phyloP scores from a whole-genome alignment of 345 rosid species.

The Bruguiera parviflora region DNA sequence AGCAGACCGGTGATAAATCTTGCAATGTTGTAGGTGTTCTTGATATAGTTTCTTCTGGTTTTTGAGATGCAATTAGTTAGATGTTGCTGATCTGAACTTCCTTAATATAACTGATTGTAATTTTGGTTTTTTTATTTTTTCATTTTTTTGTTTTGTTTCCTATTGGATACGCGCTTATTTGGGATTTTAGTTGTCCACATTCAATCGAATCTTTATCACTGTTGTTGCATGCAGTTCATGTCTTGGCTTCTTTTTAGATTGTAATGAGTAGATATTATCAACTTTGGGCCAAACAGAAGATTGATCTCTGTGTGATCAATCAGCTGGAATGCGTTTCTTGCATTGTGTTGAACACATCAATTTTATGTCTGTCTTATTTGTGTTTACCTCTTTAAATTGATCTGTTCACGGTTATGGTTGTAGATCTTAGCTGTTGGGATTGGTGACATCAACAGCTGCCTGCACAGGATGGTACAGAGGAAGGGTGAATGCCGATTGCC shows the following conservation, averaged over 20 bases:
- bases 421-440: slow-evolving; percentile 26
- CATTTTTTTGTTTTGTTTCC: no score
- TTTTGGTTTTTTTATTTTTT: no score
- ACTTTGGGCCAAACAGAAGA: not conserved
- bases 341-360: not conserved
- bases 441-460: slow-evolving; percentile 26
- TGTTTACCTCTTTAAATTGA: not conserved
- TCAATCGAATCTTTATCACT: not conserved
- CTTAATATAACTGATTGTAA: not conserved
- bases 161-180: not conserved
- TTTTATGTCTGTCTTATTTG: not conserved
- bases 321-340: not conserved
- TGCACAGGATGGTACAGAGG: slow-evolving; percentile 51
- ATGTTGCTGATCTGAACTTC: slow-evolving; percentile 21
- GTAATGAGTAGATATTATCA: not conserved
- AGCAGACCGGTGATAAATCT: not conserved
- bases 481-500: slow-evolving; percentile 80
- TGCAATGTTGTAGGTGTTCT: not conserved
- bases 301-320: not conserved
- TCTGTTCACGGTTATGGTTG: not conserved
- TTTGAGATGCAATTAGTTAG: slow-evolving; percentile 11
- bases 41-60: not conserved
- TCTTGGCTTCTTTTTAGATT: no score
- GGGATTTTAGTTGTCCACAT: not conserved
- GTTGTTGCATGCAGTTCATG: not conserved